Percentiles rank a stretch among this genome's conserved stretches.
Evolutionary conservation across 805 yeast species (phyloP).

Genomic region (Candida odintsovae): DNA sequence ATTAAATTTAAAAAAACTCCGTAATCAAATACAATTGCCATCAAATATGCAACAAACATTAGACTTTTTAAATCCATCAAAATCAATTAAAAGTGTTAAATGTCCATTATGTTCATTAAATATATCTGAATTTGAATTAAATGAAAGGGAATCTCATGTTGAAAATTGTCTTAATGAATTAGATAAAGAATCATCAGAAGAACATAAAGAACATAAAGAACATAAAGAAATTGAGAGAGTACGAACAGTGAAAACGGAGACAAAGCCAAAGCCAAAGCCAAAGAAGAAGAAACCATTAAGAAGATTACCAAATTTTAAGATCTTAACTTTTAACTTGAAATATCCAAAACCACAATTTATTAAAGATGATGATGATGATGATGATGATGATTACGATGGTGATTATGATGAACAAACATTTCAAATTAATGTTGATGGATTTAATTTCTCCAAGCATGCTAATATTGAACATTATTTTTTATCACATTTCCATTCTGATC

Average conservation of each 20-base stretch:
- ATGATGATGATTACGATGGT: neutral
- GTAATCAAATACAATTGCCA: too few species aligned
- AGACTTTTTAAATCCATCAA: neutral
- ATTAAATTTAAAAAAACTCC: too few species aligned
- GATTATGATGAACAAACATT: neutral
- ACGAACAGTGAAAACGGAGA: too few species aligned
- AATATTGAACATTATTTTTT: constrained; percentile 50
- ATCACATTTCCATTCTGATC: constrained; percentile 91
- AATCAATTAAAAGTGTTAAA: neutral
- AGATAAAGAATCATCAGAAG: constrained; percentile 21
- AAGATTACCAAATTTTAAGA: constrained; percentile 47
- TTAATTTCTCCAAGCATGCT: constrained; percentile 35
- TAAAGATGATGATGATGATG: neutral
- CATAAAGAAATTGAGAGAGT: too few species aligned
- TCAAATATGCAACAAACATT: constrained; percentile 6
- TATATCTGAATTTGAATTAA: constrained; percentile 33
- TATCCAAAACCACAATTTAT: constrained; percentile 2
- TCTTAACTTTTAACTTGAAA: constrained; percentile 34
- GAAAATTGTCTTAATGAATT: constrained; percentile 40
- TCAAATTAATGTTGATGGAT: constrained; percentile 65
- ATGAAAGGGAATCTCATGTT: constrained; percentile 47
- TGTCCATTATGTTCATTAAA: constrained; percentile 51
- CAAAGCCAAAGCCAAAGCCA: too few species aligned
- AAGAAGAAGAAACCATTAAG: neutral
- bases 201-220: too few species aligned